phyloP scores from a whole-genome alignment of 2,329 filamentous ascomycete genomes.

The Hymenoscyphus infarciens region DNA sequence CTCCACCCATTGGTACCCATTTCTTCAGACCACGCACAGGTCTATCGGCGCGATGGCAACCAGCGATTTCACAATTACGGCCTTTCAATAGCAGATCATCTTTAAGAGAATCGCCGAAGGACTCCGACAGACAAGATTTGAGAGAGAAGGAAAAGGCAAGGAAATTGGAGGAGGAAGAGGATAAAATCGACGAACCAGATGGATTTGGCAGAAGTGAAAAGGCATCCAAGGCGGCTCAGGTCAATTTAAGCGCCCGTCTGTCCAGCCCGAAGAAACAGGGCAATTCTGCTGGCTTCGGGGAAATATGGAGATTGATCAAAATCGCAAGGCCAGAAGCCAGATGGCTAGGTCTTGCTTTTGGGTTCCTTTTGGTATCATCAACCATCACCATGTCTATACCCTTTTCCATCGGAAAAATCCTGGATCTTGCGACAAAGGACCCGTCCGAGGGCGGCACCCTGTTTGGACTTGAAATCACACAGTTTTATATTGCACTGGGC shows the following conservation, averaged over 20 bases:
- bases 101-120: conserved; percentile 23
- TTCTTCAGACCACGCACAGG: conserved; percentile 18
- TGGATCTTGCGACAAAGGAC: conserved; percentile 83
- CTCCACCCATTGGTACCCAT: conserved; percentile 16
- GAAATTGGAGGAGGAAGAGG: conserved; percentile 42
- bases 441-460: conserved; percentile 63
- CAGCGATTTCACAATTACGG: conserved; percentile 31
- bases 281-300: conserved; percentile 60
- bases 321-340: conserved; percentile 83
- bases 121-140: conserved; percentile 33
- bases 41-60: conserved; percentile 29
- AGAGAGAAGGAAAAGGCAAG: conserved; percentile 37
- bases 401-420: conserved; percentile 91
- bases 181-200: conserved; percentile 46
- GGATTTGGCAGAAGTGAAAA: conserved; percentile 74
- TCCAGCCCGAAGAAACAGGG: conserved; percentile 66
- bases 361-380: conserved; percentile 84
- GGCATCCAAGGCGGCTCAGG: conserved; percentile 78
- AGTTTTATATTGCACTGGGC: conserved; percentile 83
- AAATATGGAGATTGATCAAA: conserved; percentile 83
- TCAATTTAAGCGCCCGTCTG: conserved; percentile 84
- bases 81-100: conserved; percentile 29
- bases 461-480: conserved; percentile 78
- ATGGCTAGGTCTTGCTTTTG: conserved; percentile 74
- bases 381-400: conserved; percentile 94